Conservation (phyloP, 257 asterid genomes). For the Ehretia macrophylla region DNA sequence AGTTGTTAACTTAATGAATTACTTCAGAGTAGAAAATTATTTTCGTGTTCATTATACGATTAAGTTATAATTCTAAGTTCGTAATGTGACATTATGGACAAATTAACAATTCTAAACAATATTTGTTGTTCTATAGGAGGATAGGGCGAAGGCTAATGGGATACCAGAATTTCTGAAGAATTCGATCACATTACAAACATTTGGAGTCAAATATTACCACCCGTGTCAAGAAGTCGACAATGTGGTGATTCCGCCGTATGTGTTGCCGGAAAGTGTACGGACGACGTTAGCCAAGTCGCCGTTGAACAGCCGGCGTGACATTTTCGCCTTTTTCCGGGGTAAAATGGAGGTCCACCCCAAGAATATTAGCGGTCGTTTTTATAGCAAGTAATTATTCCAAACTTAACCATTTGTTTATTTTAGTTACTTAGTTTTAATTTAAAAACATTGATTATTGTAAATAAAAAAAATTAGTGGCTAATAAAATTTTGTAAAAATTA, state of each 20-base stretch:
- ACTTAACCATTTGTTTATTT: background rate
- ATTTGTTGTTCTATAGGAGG: constrained; percentile 44
- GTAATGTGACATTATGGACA: too few relatives aligned
- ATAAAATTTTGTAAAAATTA: too few relatives aligned
- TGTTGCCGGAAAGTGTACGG: constrained; percentile 59
- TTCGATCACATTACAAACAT: constrained; percentile 71
- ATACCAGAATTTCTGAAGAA: constrained; percentile 61
- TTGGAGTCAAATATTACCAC: constrained; percentile 72
- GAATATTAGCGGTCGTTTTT: constrained; percentile 84
- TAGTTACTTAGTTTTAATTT: too few relatives aligned
- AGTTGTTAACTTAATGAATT: too few relatives aligned
- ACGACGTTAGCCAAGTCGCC: constrained; percentile 43
- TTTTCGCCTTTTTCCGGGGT: constrained; percentile 76
- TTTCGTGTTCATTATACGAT: too few relatives aligned
- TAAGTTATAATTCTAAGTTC: too few relatives aligned
- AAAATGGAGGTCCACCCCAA: constrained; percentile 92
- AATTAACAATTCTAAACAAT: too few relatives aligned
- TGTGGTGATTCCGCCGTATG: constrained; percentile 77
- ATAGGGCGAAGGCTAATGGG: constrained; percentile 72
- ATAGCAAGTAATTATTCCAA: constrained; percentile 48
- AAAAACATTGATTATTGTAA: too few relatives aligned
- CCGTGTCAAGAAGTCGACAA: constrained; percentile 86
- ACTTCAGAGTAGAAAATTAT: too few relatives aligned
- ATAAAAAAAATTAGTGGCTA: too few relatives aligned
- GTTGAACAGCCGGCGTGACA: constrained; percentile 47